Conservation (phyloP, 495 filamentous ascomycete species). For the Xylona heveae region DNA sequence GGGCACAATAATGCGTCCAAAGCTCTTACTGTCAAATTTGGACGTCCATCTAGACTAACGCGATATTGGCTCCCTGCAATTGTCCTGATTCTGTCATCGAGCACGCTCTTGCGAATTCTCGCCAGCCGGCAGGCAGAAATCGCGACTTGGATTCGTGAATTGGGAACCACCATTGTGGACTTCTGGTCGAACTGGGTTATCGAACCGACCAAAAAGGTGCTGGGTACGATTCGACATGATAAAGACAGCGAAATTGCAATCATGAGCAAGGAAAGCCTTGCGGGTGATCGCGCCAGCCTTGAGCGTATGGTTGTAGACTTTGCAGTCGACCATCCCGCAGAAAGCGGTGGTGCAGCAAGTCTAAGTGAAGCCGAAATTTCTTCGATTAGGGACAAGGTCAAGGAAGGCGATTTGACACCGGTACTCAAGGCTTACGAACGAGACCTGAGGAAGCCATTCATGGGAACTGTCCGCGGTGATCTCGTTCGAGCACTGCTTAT, state of each 20-base stretch:
- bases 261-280: constrained; percentile 77
- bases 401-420: constrained; percentile 80
- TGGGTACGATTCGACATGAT: constrained; percentile 84
- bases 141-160: constrained; percentile 47
- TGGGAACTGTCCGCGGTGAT: constrained; percentile 62
- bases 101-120: constrained; percentile 58
- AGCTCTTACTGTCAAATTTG: constrained; percentile 30
- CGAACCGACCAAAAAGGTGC: constrained; percentile 56
- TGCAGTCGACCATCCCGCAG: constrained; percentile 48
- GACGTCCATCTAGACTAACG: constrained; percentile 51
- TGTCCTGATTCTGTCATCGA: constrained; percentile 48
- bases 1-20: constrained; percentile 30
- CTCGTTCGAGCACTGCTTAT: constrained; percentile 81
- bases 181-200: constrained; percentile 96
- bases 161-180: constrained; percentile 58
- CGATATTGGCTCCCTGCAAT: constrained; percentile 74
- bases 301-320: constrained; percentile 98
- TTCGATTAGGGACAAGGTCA: constrained; percentile 52
- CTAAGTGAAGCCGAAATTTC: constrained; percentile 38
- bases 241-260: constrained; percentile 79
- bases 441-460: constrained; percentile 59
- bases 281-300: constrained; percentile 72
- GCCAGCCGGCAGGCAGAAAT: constrained; percentile 51
- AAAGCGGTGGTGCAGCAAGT: constrained; percentile 18
- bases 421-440: constrained; percentile 78